Percentiles rank a stretch among this genome's conserved stretches.
Evolutionary conservation across 2,329 filamentous ascomycete genomes (phyloP).

Genomic region (Ophiostoma ulmi): DNA sequence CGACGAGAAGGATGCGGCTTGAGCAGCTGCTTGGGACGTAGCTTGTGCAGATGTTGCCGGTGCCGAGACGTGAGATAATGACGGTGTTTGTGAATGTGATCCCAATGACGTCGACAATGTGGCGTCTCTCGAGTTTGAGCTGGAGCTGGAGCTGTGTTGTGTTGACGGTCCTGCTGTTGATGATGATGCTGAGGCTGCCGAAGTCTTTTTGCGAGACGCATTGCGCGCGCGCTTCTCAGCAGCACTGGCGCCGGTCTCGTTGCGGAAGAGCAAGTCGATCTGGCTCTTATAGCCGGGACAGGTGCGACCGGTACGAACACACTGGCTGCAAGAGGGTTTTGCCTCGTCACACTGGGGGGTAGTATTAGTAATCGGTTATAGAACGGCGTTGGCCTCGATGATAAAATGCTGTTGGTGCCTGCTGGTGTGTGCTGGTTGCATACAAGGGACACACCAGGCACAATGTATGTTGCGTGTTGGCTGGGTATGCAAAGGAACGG

Average conservation of each 20-base stretch:
- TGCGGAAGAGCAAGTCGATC: constrained; percentile 67
- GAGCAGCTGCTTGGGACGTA: neutral
- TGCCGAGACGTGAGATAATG: neutral
- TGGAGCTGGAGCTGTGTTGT: neutral
- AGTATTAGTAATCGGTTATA: neutral
- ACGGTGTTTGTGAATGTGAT: neutral
- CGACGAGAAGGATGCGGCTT: neutral
- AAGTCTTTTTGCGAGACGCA: constrained; percentile 16
- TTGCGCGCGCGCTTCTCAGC: constrained; percentile 20
- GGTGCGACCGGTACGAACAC: constrained; percentile 56
- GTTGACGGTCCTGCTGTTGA: neutral
- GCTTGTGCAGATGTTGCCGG: constrained; percentile 14
- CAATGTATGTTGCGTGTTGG: neutral
- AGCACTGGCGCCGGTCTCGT: constrained; percentile 56
- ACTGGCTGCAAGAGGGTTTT: constrained; percentile 61
- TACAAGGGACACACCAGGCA: neutral
- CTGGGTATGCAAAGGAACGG: neutral
- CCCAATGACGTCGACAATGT: neutral
- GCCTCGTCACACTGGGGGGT: constrained; percentile 57
- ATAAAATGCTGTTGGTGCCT: neutral
- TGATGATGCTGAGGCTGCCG: neutral
- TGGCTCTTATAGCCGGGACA: constrained; percentile 67
- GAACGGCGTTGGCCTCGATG: neutral
- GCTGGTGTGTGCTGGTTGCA: neutral
- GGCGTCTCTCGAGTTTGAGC: neutral